Evolutionary conservation across 306 rosid species (phyloP).

Genomic region (Sindora glabra): DNA sequence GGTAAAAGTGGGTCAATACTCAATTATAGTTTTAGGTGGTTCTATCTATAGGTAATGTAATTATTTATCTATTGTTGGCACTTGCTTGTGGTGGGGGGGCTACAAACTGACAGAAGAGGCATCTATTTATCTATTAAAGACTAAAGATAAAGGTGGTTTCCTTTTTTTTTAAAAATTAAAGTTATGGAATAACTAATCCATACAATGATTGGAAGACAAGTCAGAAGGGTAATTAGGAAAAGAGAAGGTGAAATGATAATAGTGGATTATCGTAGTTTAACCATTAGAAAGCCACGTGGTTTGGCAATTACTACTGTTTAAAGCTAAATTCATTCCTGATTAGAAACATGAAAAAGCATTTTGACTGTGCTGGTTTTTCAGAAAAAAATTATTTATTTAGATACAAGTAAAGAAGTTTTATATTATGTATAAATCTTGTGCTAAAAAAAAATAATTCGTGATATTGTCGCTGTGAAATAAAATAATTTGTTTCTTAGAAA

Average conservation of each 20-base stretch:
- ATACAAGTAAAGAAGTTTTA: no score
- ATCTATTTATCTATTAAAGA: constrained; percentile 18
- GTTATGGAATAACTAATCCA: constrained; percentile 6
- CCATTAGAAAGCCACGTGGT: not conserved
- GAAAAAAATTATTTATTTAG: no score
- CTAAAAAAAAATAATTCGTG: no score
- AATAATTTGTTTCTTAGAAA: no score
- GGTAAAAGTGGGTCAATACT: constrained; percentile 5
- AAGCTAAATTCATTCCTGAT: no score
- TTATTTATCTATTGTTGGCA: constrained; percentile 13
- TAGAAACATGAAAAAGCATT: no score
- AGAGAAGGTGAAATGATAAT: constrained; percentile 20
- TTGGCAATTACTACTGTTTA: not conserved
- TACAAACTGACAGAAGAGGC: constrained; percentile 45
- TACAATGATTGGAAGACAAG: constrained; percentile 33
- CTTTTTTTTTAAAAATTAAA: not conserved
- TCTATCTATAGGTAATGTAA: not conserved
- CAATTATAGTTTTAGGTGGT: constrained; percentile 2
- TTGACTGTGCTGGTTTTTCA: no score
- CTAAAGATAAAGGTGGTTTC: no score
- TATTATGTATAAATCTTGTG: no score
- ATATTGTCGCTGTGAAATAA: no score
- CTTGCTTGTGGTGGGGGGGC: constrained; percentile 22
- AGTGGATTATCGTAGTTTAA: constrained; percentile 3
- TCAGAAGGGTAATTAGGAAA: constrained; percentile 14